Conservation (phyloP, 202 grass and related monocot species). For the Dendrocalamus latiflorus region DNA sequence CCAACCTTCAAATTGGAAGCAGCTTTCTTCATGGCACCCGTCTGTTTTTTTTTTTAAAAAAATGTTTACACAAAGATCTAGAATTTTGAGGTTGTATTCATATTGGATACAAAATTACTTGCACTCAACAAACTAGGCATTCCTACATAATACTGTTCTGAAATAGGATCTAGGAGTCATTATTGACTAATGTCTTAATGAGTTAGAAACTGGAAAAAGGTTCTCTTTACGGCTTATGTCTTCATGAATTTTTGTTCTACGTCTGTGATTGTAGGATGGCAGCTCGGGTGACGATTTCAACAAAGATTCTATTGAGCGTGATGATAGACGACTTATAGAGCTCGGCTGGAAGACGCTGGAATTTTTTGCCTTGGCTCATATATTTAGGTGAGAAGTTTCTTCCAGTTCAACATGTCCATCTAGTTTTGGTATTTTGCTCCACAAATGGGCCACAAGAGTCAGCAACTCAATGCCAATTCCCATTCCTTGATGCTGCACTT, state of each 20-base stretch:
- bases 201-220: not conserved
- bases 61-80: not conserved
- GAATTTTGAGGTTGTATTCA: not conserved
- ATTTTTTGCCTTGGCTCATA: constrained; percentile 74
- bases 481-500: not conserved
- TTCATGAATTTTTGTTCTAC: constrained; percentile 2
- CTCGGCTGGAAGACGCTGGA: constrained; percentile 78
- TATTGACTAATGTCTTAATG: not conserved
- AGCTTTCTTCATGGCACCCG: not conserved
- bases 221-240: not conserved
- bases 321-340: constrained; percentile 73
- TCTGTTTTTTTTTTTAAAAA: not conserved
- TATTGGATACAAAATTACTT: not conserved
- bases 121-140: not conserved
- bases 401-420: constrained; percentile 12
- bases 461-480: not conserved
- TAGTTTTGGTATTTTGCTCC: constrained; percentile 2
- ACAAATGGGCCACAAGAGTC: not conserved
- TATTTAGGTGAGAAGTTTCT: constrained; percentile 61
- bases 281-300: constrained; percentile 78
- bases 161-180: not conserved
- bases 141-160: not conserved
- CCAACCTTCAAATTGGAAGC: not conserved
- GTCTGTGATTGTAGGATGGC: constrained; percentile 52
- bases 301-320: constrained; percentile 76